Base-by-base conservation (phyloP, 345 rosid species). In the Melaleuca alternifolia region DNA sequence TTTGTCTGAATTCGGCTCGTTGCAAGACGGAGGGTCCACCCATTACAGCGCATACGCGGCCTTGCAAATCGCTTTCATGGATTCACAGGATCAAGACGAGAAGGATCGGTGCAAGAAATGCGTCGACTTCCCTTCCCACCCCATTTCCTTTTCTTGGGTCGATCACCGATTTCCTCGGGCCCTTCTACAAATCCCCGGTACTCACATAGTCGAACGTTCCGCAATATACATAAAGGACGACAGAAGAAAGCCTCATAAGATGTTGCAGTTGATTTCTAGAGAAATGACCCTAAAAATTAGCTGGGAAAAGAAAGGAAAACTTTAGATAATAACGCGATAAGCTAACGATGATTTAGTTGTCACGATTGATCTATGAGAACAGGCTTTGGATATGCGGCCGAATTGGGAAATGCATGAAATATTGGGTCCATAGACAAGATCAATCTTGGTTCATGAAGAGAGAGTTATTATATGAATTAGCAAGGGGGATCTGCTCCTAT, bases 11-110 rank as follows among this genome's bases (percentile, higher is more conserved):
- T 7, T 11, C 20, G 81, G 46, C 13, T 10, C 81, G 46, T 2
- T 8, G 46, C 46, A 41, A 16, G 77, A 65, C 16, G 46, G 30
- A n/a, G 86, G 82, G 86, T 62, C 82, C 86, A 85, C 86, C 26
- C 79, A 24, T 5, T 71, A 5, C 81, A 41, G 79, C 76, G 20
- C 13, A 28, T 18, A 16, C 21, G 44, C 48, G 48, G 8, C 79
- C 79, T 5, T 6, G 26, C 24, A 33, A 30, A 71, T 71, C 79
- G 48, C 79, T 71, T 1, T 33, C 79, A 9, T 33, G 79, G 48
- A 21, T 18, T 33, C 13, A 20, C 0, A 37, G 48, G 81, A 71
- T 37, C 12, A 48, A 8, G 79, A 71, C 5, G 46, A 71, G 56
- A 15, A n/a, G 24, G 33, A 51, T 52, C 13, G 21, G 41, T 11